phyloP scores from a whole-genome alignment of 108 stramenopile genomes.

The Cyclotella distinguenda region DNA sequence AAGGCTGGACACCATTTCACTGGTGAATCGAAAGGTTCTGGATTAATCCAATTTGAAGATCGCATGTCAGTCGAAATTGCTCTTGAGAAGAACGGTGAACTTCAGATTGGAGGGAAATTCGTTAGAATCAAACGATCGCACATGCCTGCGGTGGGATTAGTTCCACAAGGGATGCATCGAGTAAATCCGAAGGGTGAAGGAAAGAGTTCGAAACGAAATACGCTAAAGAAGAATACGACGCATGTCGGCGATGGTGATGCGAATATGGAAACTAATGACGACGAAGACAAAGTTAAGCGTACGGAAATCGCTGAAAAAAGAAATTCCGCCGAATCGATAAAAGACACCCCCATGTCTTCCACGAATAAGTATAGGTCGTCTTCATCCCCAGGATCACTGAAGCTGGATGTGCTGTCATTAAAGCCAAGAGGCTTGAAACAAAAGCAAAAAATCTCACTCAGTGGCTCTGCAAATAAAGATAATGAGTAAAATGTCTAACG shows the following conservation, averaged over 20 bases:
- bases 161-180: slow-evolving; percentile 82
- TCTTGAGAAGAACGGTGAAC: slow-evolving; percentile 56
- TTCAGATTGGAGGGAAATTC: slow-evolving; percentile 68
- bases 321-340: no score
- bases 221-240: slow-evolving; percentile 39
- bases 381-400: slow-evolving; percentile 33
- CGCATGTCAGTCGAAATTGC: slow-evolving; percentile 79
- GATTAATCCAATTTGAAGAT: slow-evolving; percentile 86
- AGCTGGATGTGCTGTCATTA: slow-evolving; percentile 37
- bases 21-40: slow-evolving; percentile 78
- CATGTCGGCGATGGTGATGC: slow-evolving; percentile 6
- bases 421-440: slow-evolving; percentile 32
- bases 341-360: no score
- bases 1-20: slow-evolving; percentile 48
- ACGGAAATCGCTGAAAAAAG: background rate
- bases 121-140: slow-evolving; percentile 75
- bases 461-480: background rate
- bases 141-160: slow-evolving; percentile 69
- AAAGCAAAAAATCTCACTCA: slow-evolving; percentile 38
- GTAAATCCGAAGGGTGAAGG: slow-evolving; percentile 79
- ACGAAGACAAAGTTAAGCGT: background rate
- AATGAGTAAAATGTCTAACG: background rate
- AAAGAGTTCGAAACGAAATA: slow-evolving; percentile 63
- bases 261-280: slow-evolving; percentile 22
- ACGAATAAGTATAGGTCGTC: slow-evolving; percentile 2